Evolutionary conservation across 163 green algal genomes (phyloP).

Genomic region (Chlamydomonas reinhardtii): DNA sequence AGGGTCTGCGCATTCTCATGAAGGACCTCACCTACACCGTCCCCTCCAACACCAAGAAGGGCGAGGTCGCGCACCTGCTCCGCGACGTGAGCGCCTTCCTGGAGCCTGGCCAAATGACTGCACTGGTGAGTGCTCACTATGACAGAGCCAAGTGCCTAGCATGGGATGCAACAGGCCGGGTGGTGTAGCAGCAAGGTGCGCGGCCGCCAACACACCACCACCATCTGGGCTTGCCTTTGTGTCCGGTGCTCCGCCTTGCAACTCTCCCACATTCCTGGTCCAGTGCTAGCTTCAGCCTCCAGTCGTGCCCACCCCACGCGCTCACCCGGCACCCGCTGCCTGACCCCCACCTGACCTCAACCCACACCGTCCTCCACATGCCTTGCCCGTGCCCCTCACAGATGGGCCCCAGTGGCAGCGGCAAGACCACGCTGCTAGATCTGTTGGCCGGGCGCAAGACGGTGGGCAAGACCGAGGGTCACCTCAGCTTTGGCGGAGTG

Average conservation of each 20-base stretch:
- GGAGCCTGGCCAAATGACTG: conserved; percentile 67
- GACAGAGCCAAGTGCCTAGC: too few relatives aligned
- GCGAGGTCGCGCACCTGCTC: conserved; percentile 71
- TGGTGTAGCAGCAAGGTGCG: too few relatives aligned
- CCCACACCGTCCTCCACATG: too few relatives aligned
- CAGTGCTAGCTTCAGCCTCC: too few relatives aligned
- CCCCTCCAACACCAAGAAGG: conserved; percentile 68
- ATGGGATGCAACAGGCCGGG: too few relatives aligned
- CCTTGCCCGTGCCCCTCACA: neutral
- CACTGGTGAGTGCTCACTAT: conserved; percentile 62
- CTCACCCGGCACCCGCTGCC: neutral
- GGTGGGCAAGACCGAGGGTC: conserved; percentile 60
- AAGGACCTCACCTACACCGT: conserved; percentile 76
- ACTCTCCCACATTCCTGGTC: too few relatives aligned
- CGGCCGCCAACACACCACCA: too few relatives aligned
- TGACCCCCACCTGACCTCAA: neutral
- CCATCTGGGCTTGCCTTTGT: too few relatives aligned
- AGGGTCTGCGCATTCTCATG: conserved; percentile 35
- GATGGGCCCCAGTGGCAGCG: conserved; percentile 76
- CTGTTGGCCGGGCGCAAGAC: conserved; percentile 79
- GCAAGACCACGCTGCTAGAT: conserved; percentile 84
- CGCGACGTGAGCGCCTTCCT: conserved; percentile 61
- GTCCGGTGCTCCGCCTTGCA: too few relatives aligned
- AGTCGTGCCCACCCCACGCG: too few relatives aligned
- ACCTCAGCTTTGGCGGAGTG: conserved; percentile 72